Percentiles rank a stretch among this genome's conserved stretches.
Conservation (phyloP, 306 rosid genomes). For the Senna tora region DNA sequence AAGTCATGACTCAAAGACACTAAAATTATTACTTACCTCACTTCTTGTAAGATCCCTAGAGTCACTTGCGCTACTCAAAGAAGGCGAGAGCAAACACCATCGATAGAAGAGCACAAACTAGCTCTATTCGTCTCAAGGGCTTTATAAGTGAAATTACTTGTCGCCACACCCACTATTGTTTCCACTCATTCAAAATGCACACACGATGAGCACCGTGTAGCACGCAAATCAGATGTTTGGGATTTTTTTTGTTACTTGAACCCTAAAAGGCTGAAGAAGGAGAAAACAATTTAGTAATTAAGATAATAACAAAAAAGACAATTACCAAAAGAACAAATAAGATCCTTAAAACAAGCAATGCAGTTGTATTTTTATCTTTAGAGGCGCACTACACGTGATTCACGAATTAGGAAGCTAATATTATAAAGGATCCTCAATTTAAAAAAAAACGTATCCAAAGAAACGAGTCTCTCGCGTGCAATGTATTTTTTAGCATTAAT, state of each 20-base stretch:
- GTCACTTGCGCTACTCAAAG: conserved; percentile 7
- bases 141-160: conserved; percentile 19
- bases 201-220: conserved; percentile 12
- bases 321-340: conserved; percentile 28
- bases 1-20: conserved; percentile 15
- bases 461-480: not conserved
- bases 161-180: conserved; percentile 11
- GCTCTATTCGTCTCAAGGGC: conserved; percentile 16
- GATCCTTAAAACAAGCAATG: not conserved
- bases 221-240: conserved; percentile 9
- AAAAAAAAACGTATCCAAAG: not conserved
- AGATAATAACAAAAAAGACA: conserved; percentile 13
- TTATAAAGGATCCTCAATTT: conserved; percentile 1
- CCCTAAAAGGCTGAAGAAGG: conserved; percentile 20
- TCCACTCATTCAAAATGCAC: conserved; percentile 43
- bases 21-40: conserved; percentile 22
- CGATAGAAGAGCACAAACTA: not conserved
- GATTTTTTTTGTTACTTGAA: conserved; percentile 36
- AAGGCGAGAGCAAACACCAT: conserved; percentile 22
- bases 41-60: not conserved
- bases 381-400: not conserved
- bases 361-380: not conserved
- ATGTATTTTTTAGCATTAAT: not conserved
- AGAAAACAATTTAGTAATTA: conserved; percentile 16
- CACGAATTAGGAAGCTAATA: not conserved